A percentile compares a stretch with the other conserved stretches of the same genome.
Conservation (phyloP, 805 yeast genomes). For the Cyberlindnera mississippiensis region DNA sequence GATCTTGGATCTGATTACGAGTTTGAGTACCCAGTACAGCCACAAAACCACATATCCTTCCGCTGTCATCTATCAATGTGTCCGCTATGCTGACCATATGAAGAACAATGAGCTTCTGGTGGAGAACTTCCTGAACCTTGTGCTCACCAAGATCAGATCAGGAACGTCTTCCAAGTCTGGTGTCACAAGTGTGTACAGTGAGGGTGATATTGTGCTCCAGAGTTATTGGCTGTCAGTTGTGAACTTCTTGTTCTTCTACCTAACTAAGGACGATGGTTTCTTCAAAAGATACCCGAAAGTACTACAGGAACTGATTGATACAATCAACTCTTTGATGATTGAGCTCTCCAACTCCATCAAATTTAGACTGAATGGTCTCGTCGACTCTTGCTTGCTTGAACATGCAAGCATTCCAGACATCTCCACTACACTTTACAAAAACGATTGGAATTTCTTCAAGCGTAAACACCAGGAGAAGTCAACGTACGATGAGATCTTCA, state of each 20-base stretch:
- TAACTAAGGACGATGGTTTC: constrained; percentile 61
- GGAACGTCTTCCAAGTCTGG: constrained; percentile 61
- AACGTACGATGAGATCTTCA: constrained; percentile 68
- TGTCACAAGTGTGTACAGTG: constrained; percentile 38
- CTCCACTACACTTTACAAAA: constrained; percentile 69
- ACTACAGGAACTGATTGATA: constrained; percentile 53
- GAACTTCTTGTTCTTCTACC: constrained; percentile 72
- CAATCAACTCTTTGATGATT: constrained; percentile 58
- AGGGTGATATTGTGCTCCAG: constrained; percentile 62
- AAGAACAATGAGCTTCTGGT: constrained; percentile 53
- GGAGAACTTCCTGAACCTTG: constrained; percentile 54
- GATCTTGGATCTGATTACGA: constrained; percentile 57
- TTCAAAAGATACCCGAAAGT: constrained; percentile 52
- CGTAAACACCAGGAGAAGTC: constrained; percentile 36
- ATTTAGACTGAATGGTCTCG: constrained; percentile 49
- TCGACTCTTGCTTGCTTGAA: constrained; percentile 67
- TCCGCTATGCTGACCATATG: constrained; percentile 62
- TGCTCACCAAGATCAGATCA: constrained; percentile 57
- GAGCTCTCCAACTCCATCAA: constrained; percentile 65
- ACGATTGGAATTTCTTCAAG: constrained; percentile 60
- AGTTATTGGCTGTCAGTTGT: constrained; percentile 88
- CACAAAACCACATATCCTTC: constrained; percentile 55
- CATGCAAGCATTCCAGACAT: constrained; percentile 83
- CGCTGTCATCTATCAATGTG: constrained; percentile 61
- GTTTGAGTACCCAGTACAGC: constrained; percentile 52